Evolutionary conservation across 192 early-diverging fungal genomes (phyloP).

Genomic region (Pilobolus umbonatus): DNA sequence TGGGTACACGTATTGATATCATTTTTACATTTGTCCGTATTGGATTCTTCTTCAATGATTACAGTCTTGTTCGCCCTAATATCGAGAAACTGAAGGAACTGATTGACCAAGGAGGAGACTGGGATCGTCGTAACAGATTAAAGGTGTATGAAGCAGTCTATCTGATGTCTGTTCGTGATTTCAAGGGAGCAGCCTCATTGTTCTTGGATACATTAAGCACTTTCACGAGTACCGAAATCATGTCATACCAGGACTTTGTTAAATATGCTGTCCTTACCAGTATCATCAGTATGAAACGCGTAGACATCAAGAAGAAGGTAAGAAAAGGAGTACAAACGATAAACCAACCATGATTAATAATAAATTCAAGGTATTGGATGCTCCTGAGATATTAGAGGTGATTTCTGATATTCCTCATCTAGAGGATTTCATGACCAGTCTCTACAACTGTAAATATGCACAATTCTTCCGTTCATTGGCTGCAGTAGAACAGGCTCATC

Average conservation of each 20-base stretch:
- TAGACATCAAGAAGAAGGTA: slow-evolving; percentile 95
- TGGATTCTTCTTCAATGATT: slow-evolving; percentile 90
- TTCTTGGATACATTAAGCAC: slow-evolving; percentile 95
- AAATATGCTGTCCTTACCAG: slow-evolving; percentile 89
- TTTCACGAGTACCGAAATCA: slow-evolving; percentile 94
- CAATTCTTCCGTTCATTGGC: slow-evolving; percentile 88
- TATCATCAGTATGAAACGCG: slow-evolving; percentile 79
- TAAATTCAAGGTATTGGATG: slow-evolving; percentile 68
- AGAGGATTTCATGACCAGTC: slow-evolving; percentile 74
- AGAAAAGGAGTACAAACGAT: not conserved
- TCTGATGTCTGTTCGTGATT: slow-evolving; percentile 91
- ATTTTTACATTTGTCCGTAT: slow-evolving; percentile 89
- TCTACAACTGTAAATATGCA: slow-evolving; percentile 90
- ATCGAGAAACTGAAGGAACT: slow-evolving; percentile 82
- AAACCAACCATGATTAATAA: not conserved
- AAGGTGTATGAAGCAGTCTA: slow-evolving; percentile 96
- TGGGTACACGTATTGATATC: slow-evolving; percentile 92
- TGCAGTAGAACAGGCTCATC: slow-evolving; percentile 66
- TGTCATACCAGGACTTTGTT: slow-evolving; percentile 97
- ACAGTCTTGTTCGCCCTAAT: slow-evolving; percentile 69
- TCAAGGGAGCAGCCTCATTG: slow-evolving; percentile 84
- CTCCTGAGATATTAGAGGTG: slow-evolving; percentile 96
- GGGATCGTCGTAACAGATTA: slow-evolving; percentile 97
- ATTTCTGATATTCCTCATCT: slow-evolving; percentile 85
- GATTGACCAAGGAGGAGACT: slow-evolving; percentile 98